phyloP scores from a whole-genome alignment of 23 red algal species.

The Gracilariopsis chorda region DNA sequence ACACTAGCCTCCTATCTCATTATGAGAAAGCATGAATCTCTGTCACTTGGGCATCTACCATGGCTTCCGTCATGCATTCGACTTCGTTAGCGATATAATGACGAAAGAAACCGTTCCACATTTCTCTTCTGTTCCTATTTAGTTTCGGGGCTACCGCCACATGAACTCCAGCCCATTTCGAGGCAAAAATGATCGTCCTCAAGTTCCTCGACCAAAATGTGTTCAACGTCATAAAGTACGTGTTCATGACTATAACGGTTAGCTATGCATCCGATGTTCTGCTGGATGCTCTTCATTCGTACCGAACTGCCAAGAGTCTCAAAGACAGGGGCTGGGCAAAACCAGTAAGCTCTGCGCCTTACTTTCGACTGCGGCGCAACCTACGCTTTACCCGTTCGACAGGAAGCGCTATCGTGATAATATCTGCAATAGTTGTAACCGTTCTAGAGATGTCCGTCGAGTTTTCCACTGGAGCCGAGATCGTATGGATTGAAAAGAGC shows the following conservation, averaged over 20 bases:
- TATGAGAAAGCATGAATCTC: too few relatives aligned
- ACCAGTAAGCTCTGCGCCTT: not conserved
- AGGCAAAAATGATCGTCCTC: not conserved
- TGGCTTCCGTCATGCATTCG: too few relatives aligned
- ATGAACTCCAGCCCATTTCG: too few relatives aligned
- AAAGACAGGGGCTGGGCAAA: not conserved
- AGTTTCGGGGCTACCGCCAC: too few relatives aligned
- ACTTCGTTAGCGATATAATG: too few relatives aligned
- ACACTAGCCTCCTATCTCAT: too few relatives aligned
- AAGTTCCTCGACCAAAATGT: not conserved
- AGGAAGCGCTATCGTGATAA: not conserved
- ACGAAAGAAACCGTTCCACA: too few relatives aligned
- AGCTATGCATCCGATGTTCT: not conserved
- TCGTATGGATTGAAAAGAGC: not conserved
- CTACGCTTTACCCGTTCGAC: not conserved
- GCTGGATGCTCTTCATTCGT: not conserved
- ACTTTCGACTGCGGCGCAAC: not conserved
- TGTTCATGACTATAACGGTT: not conserved
- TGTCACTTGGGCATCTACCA: too few relatives aligned
- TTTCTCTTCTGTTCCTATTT: too few relatives aligned
- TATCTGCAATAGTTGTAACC: not conserved
- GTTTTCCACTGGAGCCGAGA: not conserved
- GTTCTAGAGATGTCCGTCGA: not conserved
- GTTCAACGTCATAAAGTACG: not conserved
- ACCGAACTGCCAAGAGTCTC: not conserved